Percentiles rank a stretch among this genome's conserved stretches.
Conservation (phyloP, 164 flowering plant species). For the Tetracentron sinense region DNA sequence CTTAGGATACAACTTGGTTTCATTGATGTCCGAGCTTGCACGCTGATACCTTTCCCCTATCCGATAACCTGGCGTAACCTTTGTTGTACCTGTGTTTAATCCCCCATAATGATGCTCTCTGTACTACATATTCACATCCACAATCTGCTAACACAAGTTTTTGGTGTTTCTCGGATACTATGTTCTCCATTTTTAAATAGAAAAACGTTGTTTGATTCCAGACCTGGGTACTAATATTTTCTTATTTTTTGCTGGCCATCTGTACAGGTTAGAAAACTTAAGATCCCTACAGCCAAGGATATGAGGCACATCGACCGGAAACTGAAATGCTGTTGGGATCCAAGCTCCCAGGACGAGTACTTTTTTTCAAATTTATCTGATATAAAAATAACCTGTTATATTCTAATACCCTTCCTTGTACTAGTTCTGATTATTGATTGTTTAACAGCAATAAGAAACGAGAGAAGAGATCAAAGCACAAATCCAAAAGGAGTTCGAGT, state of each 20-base stretch:
- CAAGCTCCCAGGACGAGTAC: conserved; percentile 84
- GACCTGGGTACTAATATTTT: not conserved
- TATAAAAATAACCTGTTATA: not conserved
- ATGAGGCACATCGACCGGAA: conserved; percentile 91
- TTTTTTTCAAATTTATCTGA: too few species aligned
- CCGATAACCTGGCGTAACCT: not conserved
- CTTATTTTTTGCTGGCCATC: not conserved
- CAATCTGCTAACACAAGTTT: not conserved
- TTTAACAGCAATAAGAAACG: conserved; percentile 45
- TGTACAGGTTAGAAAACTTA: conserved; percentile 50
- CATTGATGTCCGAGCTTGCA: not conserved
- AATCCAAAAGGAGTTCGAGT: conserved; percentile 46
- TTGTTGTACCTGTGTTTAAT: not conserved
- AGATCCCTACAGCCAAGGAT: conserved; percentile 70
- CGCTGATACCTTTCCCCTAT: not conserved
- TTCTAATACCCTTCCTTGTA: not conserved
- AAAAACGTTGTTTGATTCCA: not conserved
- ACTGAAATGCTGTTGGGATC: conserved; percentile 81
- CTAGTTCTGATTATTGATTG: not conserved
- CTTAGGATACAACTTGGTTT: not conserved
- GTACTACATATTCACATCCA: not conserved
- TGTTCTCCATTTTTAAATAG: not conserved
- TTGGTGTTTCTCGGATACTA: not conserved
- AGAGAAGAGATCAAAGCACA: conserved; percentile 81
- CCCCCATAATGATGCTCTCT: not conserved